A percentile compares a stretch with the other conserved stretches of the same genome.
Evolutionary conservation across 2,329 filamentous ascomycete species (phyloP).

Genomic region (Fusarium sp.): DNA sequence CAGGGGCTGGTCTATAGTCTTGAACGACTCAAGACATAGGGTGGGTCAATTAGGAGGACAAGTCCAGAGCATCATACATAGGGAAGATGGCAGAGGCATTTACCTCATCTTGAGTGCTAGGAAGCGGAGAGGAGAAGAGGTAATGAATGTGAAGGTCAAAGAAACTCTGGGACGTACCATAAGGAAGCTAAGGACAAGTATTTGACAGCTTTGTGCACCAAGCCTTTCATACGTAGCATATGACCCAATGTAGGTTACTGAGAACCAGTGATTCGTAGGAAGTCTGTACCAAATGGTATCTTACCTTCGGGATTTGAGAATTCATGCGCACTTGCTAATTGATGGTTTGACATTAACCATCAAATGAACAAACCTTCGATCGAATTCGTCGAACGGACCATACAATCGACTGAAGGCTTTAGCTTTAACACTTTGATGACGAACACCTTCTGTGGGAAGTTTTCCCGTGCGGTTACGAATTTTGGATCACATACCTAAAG

Average conservation of each 20-base stretch:
- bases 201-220: neutral
- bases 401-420: constrained; percentile 14
- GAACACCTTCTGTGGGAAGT: neutral
- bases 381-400: constrained; percentile 13
- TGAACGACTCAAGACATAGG: neutral
- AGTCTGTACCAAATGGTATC: neutral
- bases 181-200: neutral
- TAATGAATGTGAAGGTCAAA: neutral
- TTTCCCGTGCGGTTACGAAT: neutral
- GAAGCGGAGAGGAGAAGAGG: neutral
- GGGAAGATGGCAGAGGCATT: neutral
- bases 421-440: constrained; percentile 2
- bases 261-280: neutral
- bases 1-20: constrained; percentile 1
- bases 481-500: constrained; percentile 4
- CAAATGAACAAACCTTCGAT: constrained; percentile 16
- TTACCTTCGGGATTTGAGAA: constrained; percentile 52
- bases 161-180: constrained; percentile 29
- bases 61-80: neutral
- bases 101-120: neutral
- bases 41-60: neutral
- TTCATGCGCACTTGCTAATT: constrained; percentile 47
- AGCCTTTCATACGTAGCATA: constrained; percentile 5
- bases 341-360: constrained; percentile 28
- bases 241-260: neutral